Evolutionary conservation across 2,329 filamentous ascomycete species (phyloP), one percentile per base, ranked within the genome.

Genomic region (Beauveria pseudobassiana): DNA sequence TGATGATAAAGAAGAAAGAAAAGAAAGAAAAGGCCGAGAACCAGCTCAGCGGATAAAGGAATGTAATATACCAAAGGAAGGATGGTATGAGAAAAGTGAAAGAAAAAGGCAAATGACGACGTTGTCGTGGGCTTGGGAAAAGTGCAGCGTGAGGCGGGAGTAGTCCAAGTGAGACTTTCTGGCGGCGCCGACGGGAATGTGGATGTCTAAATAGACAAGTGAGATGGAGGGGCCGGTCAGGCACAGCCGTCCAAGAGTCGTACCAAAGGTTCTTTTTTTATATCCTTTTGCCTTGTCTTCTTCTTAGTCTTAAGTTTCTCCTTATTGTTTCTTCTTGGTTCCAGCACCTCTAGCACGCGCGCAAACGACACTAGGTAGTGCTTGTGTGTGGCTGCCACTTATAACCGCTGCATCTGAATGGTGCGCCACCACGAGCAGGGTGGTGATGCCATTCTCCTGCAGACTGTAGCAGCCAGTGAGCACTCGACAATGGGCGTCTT

Each of bases 141-240:
- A 14, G n/a, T 30, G 55, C 49, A 63, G 52, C 24, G 62, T 52
- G 51, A 60, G 42, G 42, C 30, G 38, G 58, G 50, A 51, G 43
- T 43, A 53, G 34, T 22, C 7, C 16, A 34, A 30, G 62, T 61
- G 62, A 63, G 62, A 61, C 62, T 50, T 51, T n/a, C 45, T 52
- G 34, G 43, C 34, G 34, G 46, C 56, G 38, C 28, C 28, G 43
- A 54, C 34, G 66, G 66, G 62, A 63, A 64, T 61, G 64, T 42
- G 50, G n/a, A 62, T 55, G 55, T 62, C 66, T 67, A 67, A 65
- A 67, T 67, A 66, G 26, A 34, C 20, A 51, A 38, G 42, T 26
- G 54, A 58, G 26, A 7, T 22, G 20, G 9, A 24, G 20, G 14
- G 28, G 24, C 10, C 2, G 40, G 24, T 24, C 38, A 12, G 24